A percentile compares a stretch with the other conserved stretches of the same genome.
These are phyloP conservation scores for Suhomyces wounanorum DNA, from an alignment of 1,139 yeast species.

Conservation along the genomic window DNA sequence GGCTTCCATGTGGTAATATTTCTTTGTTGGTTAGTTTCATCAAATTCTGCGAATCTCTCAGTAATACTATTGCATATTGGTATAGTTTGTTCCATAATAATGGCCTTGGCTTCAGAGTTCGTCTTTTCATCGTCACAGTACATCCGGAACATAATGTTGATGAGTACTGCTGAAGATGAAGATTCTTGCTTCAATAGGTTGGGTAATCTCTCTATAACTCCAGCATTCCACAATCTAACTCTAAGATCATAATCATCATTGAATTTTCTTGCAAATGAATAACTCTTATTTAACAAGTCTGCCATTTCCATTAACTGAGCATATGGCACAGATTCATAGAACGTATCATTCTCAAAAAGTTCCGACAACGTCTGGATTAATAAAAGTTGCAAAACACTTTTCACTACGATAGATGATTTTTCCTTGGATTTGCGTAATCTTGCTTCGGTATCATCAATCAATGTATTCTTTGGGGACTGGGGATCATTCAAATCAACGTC, in stretches of 20 bases:
- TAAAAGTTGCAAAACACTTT: constrained; percentile 85
- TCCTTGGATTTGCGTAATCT: constrained; percentile 42
- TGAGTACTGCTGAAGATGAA: constrained; percentile 83
- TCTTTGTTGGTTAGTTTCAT: constrained; percentile 74
- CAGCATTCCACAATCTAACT: constrained; percentile 85
- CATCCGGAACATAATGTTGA: constrained; percentile 76
- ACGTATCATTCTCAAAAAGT: constrained; percentile 66
- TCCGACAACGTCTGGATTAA: constrained; percentile 88
- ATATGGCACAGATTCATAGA: constrained; percentile 71
- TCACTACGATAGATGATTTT: constrained; percentile 83
- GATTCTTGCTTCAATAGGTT: constrained; percentile 91
- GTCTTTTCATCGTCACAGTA: constrained; percentile 68
- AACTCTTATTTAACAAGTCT: constrained; percentile 63
- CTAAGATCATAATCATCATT: constrained; percentile 88
- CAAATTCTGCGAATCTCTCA: constrained; percentile 68
- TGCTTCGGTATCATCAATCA: constrained; percentile 26
- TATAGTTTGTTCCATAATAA: constrained; percentile 56
- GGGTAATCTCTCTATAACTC: constrained; percentile 90
- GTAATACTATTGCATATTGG: constrained; percentile 74
- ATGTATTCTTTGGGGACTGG: constrained; percentile 11
- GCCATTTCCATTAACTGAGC: constrained; percentile 61
- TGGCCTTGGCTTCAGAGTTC: constrained; percentile 33
- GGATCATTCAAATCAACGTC: constrained; percentile 18
- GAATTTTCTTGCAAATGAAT: constrained; percentile 80
- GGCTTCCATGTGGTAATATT: constrained; percentile 89